Percentiles rank a stretch among this genome's conserved stretches.
phyloP scores from a whole-genome alignment of 208 protist genomes.

The Phytomonas francai region DNA sequence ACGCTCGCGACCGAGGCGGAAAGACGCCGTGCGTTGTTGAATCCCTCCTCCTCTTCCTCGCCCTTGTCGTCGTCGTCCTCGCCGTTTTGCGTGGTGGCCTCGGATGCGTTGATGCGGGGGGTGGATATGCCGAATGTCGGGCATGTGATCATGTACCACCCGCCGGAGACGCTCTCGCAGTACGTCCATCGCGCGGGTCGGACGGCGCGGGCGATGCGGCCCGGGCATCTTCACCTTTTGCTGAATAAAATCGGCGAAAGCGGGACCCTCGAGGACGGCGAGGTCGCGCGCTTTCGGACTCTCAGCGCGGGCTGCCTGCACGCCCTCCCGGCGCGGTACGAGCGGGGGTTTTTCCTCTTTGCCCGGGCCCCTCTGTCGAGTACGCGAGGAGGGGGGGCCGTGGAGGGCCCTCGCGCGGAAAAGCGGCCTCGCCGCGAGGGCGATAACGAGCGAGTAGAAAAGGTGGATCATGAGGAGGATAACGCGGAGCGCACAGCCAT shows the following conservation, averaged over 20 bases:
- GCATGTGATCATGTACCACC: slow-evolving; percentile 89
- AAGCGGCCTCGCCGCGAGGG: no score
- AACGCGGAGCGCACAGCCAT: neutral
- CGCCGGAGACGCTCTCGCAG: slow-evolving; percentile 85
- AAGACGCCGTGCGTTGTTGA: slow-evolving; percentile 58
- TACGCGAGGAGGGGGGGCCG: neutral
- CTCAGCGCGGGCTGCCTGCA: slow-evolving; percentile 43
- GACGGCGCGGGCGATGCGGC: slow-evolving; percentile 91
- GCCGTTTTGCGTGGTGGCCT: slow-evolving; percentile 62
- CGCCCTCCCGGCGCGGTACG: slow-evolving; percentile 58
- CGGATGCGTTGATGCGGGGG: slow-evolving; percentile 85
- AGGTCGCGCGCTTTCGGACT: slow-evolving; percentile 62
- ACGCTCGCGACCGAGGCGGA: slow-evolving; percentile 64
- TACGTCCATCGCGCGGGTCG: slow-evolving; percentile 95
- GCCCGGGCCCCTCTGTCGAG: slow-evolving; percentile 19
- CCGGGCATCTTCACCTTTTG: slow-evolving; percentile 71
- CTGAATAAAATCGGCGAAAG: slow-evolving; percentile 64
- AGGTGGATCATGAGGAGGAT: no score
- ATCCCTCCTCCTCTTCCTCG: neutral
- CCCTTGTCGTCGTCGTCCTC: slow-evolving; percentile 4
- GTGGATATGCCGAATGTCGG: slow-evolving; percentile 84
- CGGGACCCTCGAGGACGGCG: slow-evolving; percentile 52
- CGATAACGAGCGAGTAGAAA: no score
- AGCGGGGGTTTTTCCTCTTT: slow-evolving; percentile 81
- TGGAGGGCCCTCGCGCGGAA: no score